Percentiles rank a stretch among this genome's conserved stretches.
phyloP scores from a whole-genome alignment of 2,329 filamentous ascomycete species.

The Pyrenochaeta sp. region DNA sequence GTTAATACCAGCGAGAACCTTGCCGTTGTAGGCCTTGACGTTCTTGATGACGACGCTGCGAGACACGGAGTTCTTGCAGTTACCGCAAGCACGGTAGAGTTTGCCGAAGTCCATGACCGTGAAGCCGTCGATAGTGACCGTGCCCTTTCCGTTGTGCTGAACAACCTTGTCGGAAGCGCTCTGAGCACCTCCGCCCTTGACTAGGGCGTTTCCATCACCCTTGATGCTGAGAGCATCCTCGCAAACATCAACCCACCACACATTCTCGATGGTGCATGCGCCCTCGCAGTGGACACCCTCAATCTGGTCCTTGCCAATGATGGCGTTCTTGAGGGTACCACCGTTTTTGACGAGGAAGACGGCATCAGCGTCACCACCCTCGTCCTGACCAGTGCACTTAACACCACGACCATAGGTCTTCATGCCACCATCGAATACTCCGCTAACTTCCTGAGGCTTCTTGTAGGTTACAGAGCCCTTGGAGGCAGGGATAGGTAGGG shows the following conservation, averaged over 20 bases:
- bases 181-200: slow-evolving; percentile 53
- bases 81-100: slow-evolving; percentile 59
- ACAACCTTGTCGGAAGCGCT: slow-evolving; percentile 53
- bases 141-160: slow-evolving; percentile 54
- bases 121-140: slow-evolving; percentile 50
- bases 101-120: slow-evolving; percentile 49
- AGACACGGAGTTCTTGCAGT: slow-evolving; percentile 57
- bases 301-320: slow-evolving; percentile 62
- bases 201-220: slow-evolving; percentile 47
- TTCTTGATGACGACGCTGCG: slow-evolving; percentile 57
- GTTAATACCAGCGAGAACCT: slow-evolving; percentile 60
- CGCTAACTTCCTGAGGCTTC: slow-evolving; percentile 30
- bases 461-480: slow-evolving; percentile 43
- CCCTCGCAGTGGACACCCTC: slow-evolving; percentile 49
- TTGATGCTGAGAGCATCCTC: slow-evolving; percentile 52
- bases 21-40: slow-evolving; percentile 54
- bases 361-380: slow-evolving; percentile 57
- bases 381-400: slow-evolving; percentile 53
- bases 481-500: slow-evolving; percentile 41
- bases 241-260: slow-evolving; percentile 55
- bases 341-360: slow-evolving; percentile 63
- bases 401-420: slow-evolving; percentile 47
- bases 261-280: slow-evolving; percentile 57
- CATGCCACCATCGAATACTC: slow-evolving; percentile 44
- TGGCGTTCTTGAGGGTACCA: slow-evolving; percentile 63